These are phyloP conservation scores for Pythium phragmiticola DNA, from an alignment of 352 stramenopile species.

Conservation along the genomic window DNA sequence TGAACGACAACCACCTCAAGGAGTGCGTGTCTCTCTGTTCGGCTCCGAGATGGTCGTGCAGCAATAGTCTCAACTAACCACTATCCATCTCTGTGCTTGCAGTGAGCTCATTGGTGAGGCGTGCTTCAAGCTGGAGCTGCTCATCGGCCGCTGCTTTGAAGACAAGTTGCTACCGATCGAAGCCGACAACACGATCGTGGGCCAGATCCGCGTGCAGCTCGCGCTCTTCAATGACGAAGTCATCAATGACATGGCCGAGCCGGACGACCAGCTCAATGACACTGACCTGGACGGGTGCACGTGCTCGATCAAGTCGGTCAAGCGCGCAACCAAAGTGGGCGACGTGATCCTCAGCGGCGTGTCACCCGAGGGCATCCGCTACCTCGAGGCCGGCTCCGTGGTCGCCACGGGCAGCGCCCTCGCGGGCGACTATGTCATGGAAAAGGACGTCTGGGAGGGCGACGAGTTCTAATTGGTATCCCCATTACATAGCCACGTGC, in stretches of 20 bases:
- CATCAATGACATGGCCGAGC: slow-evolving; percentile 49
- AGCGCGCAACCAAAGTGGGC: slow-evolving; percentile 68
- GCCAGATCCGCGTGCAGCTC: slow-evolving; percentile 67
- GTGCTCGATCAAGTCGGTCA: slow-evolving; percentile 34
- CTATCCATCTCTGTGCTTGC: background rate
- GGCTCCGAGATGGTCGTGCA: background rate
- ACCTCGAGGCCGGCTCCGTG: slow-evolving; percentile 61
- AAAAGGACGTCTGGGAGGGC: slow-evolving; percentile 75
- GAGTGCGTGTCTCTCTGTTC: slow-evolving; percentile 39
- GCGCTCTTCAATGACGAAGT: slow-evolving; percentile 82
- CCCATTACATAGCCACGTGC: background rate
- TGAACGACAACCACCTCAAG: slow-evolving; percentile 80
- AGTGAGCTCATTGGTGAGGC: slow-evolving; percentile 75
- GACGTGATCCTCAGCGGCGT: slow-evolving; percentile 76
- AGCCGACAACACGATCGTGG: slow-evolving; percentile 73
- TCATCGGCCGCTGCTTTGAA: slow-evolving; percentile 65
- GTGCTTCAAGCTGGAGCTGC: slow-evolving; percentile 60
- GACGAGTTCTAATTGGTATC: slow-evolving; percentile 41
- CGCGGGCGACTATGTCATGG: slow-evolving; percentile 73
- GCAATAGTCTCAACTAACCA: background rate
- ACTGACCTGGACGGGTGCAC: slow-evolving; percentile 67
- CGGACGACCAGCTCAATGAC: slow-evolving; percentile 29
- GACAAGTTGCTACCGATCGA: slow-evolving; percentile 75
- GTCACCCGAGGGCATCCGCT: slow-evolving; percentile 64
- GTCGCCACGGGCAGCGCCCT: slow-evolving; percentile 64